Evolutionary conservation across 352 stramenopile genomes (phyloP).

Genomic region (Globisporangium alternatum): DNA sequence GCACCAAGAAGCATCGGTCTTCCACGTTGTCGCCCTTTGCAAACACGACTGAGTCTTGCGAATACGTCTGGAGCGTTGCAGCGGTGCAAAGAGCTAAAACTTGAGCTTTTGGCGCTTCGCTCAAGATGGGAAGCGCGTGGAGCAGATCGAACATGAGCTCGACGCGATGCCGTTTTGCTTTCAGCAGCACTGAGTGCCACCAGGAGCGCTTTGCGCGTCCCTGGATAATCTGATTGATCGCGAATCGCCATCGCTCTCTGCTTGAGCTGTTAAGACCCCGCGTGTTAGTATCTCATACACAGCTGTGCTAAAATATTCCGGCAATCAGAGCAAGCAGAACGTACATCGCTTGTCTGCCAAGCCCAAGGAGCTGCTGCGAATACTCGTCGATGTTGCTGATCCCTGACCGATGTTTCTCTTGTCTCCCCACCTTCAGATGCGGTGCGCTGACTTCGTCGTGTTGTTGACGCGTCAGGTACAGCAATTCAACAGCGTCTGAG

Average conservation of each 20-base stretch:
- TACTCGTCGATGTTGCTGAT: constrained; percentile 1
- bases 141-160: constrained; percentile 38
- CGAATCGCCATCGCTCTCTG: constrained; percentile 31
- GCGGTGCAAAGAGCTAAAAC: constrained; percentile 30
- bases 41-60: constrained; percentile 30
- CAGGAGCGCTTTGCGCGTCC: constrained; percentile 27
- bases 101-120: constrained; percentile 20
- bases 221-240: constrained; percentile 36
- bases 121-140: constrained; percentile 26
- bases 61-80: constrained; percentile 29
- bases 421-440: constrained; percentile 4
- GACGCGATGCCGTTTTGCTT: constrained; percentile 31
- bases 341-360: constrained; percentile 12
- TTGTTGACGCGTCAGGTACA: constrained; percentile 25
- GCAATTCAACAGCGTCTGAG: constrained; percentile 13
- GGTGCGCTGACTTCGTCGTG: constrained; percentile 8
- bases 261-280: constrained; percentile 12
- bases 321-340: background rate
- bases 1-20: constrained; percentile 36
- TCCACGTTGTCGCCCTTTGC: constrained; percentile 23
- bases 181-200: constrained; percentile 30
- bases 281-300: background rate
- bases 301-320: background rate
- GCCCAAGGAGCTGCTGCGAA: constrained; percentile 1
- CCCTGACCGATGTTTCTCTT: background rate